A percentile compares a stretch with the other conserved stretches of the same genome.
These are phyloP conservation scores for Backusella mclennaniae DNA, from an alignment of 192 early-diverging fungal genomes.

Conservation along the genomic window DNA sequence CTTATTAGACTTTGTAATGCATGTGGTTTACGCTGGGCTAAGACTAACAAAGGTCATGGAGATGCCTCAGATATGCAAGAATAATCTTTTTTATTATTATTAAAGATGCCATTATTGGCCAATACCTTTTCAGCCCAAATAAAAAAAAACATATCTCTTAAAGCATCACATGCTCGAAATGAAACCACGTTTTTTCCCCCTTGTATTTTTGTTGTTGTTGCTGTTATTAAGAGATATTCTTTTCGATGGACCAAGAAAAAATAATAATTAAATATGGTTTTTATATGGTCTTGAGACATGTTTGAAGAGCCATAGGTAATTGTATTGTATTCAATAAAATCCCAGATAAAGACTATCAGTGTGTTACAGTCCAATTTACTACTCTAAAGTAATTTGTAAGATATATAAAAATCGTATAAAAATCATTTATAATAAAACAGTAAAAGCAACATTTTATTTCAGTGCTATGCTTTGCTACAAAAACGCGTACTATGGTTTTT, in stretches of 20 bases:
- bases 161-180: background rate
- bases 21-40: conserved; percentile 41
- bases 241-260: background rate
- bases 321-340: background rate
- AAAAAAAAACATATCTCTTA: background rate
- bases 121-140: background rate
- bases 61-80: conserved; percentile 9
- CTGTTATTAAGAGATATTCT: background rate
- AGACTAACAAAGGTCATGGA: conserved; percentile 12
- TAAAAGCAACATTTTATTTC: background rate
- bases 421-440: background rate
- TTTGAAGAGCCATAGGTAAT: background rate
- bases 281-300: background rate
- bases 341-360: background rate
- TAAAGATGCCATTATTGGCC: background rate
- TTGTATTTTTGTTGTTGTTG: background rate
- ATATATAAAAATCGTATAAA: background rate
- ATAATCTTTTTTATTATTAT: background rate
- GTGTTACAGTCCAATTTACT: background rate
- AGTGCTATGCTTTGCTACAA: background rate
- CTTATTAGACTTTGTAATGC: conserved; percentile 39
- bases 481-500: background rate
- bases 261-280: background rate
- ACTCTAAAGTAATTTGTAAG: background rate
- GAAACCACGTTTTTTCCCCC: background rate